Conservation (phyloP, 2,329 filamentous ascomycete species). For the Parascedosporium putredinis region DNA sequence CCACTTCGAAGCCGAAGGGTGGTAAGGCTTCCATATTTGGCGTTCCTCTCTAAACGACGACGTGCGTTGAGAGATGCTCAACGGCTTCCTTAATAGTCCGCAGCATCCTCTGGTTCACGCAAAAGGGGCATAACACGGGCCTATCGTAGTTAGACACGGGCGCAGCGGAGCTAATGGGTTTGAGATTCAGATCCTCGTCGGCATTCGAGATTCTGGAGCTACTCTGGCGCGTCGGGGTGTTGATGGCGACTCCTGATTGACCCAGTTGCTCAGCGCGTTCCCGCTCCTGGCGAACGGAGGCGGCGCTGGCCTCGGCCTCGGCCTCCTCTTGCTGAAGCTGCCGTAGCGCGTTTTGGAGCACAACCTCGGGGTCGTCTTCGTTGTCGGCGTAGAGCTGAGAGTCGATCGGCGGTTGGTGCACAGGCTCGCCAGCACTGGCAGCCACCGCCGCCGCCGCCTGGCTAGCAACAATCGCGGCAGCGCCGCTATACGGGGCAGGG, state of each 20-base stretch:
- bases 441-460: conserved; percentile 3
- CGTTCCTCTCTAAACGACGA: conserved; percentile 42
- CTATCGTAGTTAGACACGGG: conserved; percentile 35
- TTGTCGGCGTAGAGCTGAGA: conserved; percentile 28
- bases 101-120: conserved; percentile 51
- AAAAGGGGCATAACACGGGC: conserved; percentile 48
- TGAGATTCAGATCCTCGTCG: conserved; percentile 36
- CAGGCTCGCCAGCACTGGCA: conserved; percentile 13
- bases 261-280: conserved; percentile 34
- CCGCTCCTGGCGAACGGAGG: conserved; percentile 41
- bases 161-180: conserved; percentile 41
- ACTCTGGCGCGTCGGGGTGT: conserved; percentile 16
- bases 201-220: conserved; percentile 12
- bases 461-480: conserved; percentile 8
- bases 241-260: conserved; percentile 10
- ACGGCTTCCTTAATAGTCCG: conserved; percentile 51
- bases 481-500: conserved; percentile 10
- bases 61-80: conserved; percentile 52
- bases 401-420: conserved; percentile 16
- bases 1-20: too few relatives aligned
- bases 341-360: conserved; percentile 47
- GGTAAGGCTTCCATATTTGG: too few relatives aligned
- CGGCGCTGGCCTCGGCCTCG: conserved; percentile 46
- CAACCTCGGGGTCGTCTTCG: conserved; percentile 46
- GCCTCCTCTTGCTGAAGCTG: conserved; percentile 50